Evolutionary conservation across 2,329 filamentous ascomycete genomes (phyloP), one percentile per base, ranked within the genome.

Genomic region (Cryphonectria japonica): DNA sequence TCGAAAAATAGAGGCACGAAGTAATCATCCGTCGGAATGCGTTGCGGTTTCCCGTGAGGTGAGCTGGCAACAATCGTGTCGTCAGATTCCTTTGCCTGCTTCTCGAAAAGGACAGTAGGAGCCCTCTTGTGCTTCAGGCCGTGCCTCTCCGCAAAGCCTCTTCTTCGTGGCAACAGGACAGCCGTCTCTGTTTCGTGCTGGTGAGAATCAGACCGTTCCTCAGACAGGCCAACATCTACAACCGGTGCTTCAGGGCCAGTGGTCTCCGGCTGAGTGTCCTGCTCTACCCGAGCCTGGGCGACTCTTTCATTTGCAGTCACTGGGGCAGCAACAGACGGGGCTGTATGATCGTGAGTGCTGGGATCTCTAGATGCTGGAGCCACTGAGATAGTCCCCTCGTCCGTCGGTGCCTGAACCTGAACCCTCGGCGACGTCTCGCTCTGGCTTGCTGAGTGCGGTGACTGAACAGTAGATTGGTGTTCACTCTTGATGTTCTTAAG

Each of bases 81-180:
- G 19, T 85, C 81, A 29, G 80, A 75, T 63, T 83, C 84, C 74
- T 84, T 83, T 0, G 83, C 82, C 69, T 89, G 88, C 76, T 93
- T 94, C 2, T 92, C 91, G 78, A 97, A 96, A 0, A 95, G 86
- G 3, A 96, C 93, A 0, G 89, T 93, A 1, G 91, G 93, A 19
- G 91, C 84, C 75, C 91, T 91, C 73, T 86, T 89, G 76, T 89
- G 91, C 41, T 69, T 71, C 26, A 66, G 69, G 3, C 69, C 63
- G 16, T 63, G 64, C 43, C 68, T 69, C 59, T 73, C 69, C 11
- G 69, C 69, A 43, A 73, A 46, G 22, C 62, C 57, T 39, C 69
- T 69, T 22, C 60, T 60, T 26, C 69, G 71, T 16, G 60, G 61
- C 6, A 67, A n/a, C 43, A 64, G 52, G 13, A 37, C n/a, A 2